Conservation (phyloP, 2,329 filamentous ascomycete genomes). For the Verticillium longisporum region DNA sequence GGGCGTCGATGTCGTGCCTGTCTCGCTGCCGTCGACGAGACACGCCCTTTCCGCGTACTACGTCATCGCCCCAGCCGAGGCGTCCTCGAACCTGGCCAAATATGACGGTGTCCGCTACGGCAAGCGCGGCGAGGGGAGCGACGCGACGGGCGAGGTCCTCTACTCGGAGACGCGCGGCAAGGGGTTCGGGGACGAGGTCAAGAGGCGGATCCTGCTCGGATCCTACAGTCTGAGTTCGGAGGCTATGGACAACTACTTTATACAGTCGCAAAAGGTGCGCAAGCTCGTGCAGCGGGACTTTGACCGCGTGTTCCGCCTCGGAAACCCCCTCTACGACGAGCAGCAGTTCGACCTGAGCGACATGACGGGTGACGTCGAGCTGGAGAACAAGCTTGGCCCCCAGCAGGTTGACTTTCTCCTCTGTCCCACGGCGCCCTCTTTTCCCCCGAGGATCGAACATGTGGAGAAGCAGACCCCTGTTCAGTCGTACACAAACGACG, state of each 20-base stretch:
- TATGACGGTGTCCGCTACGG: constrained; percentile 97
- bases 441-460: constrained; percentile 58
- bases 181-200: constrained; percentile 79
- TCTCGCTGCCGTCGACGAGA: constrained; percentile 77
- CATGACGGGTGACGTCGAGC: constrained; percentile 43
- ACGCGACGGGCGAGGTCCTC: constrained; percentile 55
- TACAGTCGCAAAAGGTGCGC: constrained; percentile 84
- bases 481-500: constrained; percentile 86
- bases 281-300: constrained; percentile 83
- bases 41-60: constrained; percentile 92
- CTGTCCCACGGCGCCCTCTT: constrained; percentile 77
- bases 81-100: constrained; percentile 90
- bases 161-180: constrained; percentile 69
- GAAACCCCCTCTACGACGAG: constrained; percentile 58
- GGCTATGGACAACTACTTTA: constrained; percentile 93
- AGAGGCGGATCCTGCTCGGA: constrained; percentile 79
- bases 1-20: constrained; percentile 67
- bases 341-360: constrained; percentile 52
- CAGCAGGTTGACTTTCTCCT: constrained; percentile 76
- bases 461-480: constrained; percentile 50
- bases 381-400: constrained; percentile 51
- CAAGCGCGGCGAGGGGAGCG: constrained; percentile 40
- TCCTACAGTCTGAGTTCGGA: constrained; percentile 85
- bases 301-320: constrained; percentile 63
- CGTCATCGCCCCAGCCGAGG: constrained; percentile 88